Evolutionary conservation across 345 rosid genomes (phyloP).

Genomic region (Lepidium africanum): DNA sequence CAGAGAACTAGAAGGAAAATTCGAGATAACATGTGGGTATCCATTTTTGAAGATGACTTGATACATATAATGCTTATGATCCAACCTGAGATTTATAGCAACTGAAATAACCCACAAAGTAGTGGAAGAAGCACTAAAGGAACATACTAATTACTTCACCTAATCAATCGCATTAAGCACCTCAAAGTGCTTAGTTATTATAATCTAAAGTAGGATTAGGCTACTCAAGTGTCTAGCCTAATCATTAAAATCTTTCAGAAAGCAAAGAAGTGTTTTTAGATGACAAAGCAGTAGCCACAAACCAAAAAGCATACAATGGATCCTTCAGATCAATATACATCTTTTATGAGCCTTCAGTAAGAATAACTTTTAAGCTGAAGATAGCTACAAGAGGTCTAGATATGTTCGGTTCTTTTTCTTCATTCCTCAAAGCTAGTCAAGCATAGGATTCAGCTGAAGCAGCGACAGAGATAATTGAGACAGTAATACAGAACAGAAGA

Average conservation of each 20-base stretch:
- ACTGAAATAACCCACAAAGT: slow-evolving; percentile 23
- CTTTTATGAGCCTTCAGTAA: neutral
- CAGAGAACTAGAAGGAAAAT: slow-evolving; percentile 34
- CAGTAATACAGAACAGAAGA: neutral
- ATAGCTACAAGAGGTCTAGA: neutral
- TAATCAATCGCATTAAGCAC: slow-evolving; percentile 24
- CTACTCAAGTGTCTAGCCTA: slow-evolving; percentile 16
- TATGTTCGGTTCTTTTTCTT: neutral
- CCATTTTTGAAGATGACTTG: slow-evolving; percentile 30
- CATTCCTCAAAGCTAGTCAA: neutral
- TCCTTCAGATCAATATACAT: neutral
- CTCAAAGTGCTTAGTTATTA: slow-evolving; percentile 15
- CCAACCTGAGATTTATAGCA: slow-evolving; percentile 39
- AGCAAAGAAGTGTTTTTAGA: slow-evolving; percentile 11
- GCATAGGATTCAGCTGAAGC: neutral
- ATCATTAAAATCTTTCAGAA: slow-evolving; percentile 19
- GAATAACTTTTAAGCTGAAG: neutral
- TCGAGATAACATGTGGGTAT: slow-evolving; percentile 27
- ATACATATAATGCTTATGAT: slow-evolving; percentile 15
- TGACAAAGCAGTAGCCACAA: slow-evolving; percentile 26
- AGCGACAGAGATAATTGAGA: neutral
- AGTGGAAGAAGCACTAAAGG: slow-evolving; percentile 64
- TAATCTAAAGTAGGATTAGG: slow-evolving; percentile 29
- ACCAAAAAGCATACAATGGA: neutral
- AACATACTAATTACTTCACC: slow-evolving; percentile 38